Base-by-base conservation (phyloP, 345 rosid genomes). In the Conringia planisiliqua region DNA sequence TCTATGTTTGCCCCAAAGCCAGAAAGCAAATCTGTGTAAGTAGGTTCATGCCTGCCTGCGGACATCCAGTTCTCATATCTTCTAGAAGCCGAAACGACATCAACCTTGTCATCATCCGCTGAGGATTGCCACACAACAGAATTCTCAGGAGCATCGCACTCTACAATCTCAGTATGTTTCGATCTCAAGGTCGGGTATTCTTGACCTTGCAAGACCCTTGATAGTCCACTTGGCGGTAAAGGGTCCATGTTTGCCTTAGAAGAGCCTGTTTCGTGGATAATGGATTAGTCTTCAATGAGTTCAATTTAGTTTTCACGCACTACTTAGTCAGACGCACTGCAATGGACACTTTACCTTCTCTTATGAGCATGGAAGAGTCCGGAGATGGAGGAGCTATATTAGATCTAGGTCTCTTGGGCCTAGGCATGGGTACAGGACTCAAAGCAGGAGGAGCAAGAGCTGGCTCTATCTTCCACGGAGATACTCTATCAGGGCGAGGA, bases 401-500 rank as follows among this genome's bases (percentile, higher is more conserved):
- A 60, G 91, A 27, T 48, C 96, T 79, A 8, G 86, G 83, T 81
- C 94, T 84, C 70, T 90, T 92, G 11, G 85, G 79, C 78, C 90
- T 81, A 17, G 89, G 74, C 76, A 82, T 67, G 11, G 91, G 88
- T 73, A 86, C 85, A 26, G 88, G 87, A 76, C 79, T 86, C 42
- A 88, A 73, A 11, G 93, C 87, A 71, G 89, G 85, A 66, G 94
- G 94, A 73, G 97, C 82, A 75, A 88, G 40, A 42, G 92, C 89
- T 76, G 96, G 94, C 72, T 92, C 96, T 73, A 92, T 78, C 74
- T 88, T 87, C 97, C 96, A 90, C 5, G 94, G 94, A 32, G 97
- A 92, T 54, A 92, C 97, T 79, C 92, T 83, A 11, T 88, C 94
- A n/a, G 94, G 97, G 47, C 91, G 89, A 54, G 86, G 83, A 55